phyloP scores from a whole-genome alignment of 768 basidiomycete genomes.

The Clavaria fumosa region DNA sequence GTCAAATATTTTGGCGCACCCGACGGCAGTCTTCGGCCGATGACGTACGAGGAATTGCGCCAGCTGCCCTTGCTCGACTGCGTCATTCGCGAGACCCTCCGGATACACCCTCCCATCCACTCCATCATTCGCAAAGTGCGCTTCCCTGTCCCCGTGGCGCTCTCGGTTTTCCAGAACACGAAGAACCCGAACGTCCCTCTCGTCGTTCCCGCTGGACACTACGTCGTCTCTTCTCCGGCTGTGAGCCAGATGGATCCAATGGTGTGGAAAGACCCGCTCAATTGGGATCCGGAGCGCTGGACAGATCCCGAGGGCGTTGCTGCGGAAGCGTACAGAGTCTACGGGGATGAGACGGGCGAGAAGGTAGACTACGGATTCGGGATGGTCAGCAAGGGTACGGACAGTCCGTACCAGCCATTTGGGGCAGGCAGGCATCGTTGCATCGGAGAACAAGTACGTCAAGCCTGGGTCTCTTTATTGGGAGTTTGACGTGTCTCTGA shows the following conservation, averaged over 20 bases:
- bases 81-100: constrained; percentile 85
- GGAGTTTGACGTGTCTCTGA: background rate
- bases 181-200: constrained; percentile 41
- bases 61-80: constrained; percentile 73
- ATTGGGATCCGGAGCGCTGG: constrained; percentile 81
- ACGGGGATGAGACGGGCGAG: constrained; percentile 63
- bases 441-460: constrained; percentile 71
- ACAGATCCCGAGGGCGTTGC: constrained; percentile 71
- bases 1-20: constrained; percentile 62
- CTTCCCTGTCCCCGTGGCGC: constrained; percentile 64
- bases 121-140: constrained; percentile 89
- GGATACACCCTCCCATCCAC: constrained; percentile 91
- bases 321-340: constrained; percentile 58
- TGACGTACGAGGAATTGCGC: constrained; percentile 79
- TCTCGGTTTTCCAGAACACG: constrained; percentile 56
- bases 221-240: constrained; percentile 76
- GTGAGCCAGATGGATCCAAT: constrained; percentile 76
- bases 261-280: constrained; percentile 58
- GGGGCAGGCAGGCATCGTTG: constrained; percentile 94
- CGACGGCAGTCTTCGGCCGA: constrained; percentile 63
- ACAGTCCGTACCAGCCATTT: constrained; percentile 93
- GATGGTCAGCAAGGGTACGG: constrained; percentile 88
- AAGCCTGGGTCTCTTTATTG: background rate
- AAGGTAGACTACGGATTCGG: constrained; percentile 97
- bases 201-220: constrained; percentile 82